phyloP scores from a whole-genome alignment of 495 filamentous ascomycete species.

The Hypoxylon perforatum region DNA sequence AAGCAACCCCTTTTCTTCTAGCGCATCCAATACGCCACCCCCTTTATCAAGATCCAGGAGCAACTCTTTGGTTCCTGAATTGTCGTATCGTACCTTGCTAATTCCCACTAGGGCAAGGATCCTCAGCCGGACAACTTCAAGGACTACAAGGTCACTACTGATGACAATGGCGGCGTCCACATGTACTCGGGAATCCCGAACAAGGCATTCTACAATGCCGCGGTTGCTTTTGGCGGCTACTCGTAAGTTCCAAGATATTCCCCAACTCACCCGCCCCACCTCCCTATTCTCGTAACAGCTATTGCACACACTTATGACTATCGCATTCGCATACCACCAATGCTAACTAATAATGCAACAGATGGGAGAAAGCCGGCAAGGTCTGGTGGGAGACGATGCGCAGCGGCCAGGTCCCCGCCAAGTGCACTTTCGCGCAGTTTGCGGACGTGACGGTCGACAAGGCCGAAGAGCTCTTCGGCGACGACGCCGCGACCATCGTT shows the following conservation, averaged over 20 bases:
- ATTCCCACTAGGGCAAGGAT: slow-evolving; percentile 53
- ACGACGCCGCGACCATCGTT: slow-evolving; percentile 50
- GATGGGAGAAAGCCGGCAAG: slow-evolving; percentile 63
- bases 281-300: too few relatives aligned
- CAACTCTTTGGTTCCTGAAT: not conserved
- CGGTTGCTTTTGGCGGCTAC: slow-evolving; percentile 59
- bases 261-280: not conserved
- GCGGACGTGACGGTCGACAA: slow-evolving; percentile 55
- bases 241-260: slow-evolving; percentile 37
- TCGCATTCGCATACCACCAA: too few relatives aligned
- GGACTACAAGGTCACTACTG: slow-evolving; percentile 44
- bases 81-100: slow-evolving; percentile 7
- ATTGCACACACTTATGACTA: too few relatives aligned
- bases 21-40: too few relatives aligned
- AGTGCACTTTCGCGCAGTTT: slow-evolving; percentile 55
- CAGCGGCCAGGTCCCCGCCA: slow-evolving; percentile 48
- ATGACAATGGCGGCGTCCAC: slow-evolving; percentile 64
- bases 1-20: slow-evolving; percentile 16
- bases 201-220: slow-evolving; percentile 60
- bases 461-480: slow-evolving; percentile 51
- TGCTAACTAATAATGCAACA: too few relatives aligned
- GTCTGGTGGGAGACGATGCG: slow-evolving; percentile 63
- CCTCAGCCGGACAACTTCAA: slow-evolving; percentile 56
- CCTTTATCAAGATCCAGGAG: too few relatives aligned
- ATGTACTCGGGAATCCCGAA: slow-evolving; percentile 66